Conservation (phyloP, 257 asterid genomes). For the Avicennia marina region DNA sequence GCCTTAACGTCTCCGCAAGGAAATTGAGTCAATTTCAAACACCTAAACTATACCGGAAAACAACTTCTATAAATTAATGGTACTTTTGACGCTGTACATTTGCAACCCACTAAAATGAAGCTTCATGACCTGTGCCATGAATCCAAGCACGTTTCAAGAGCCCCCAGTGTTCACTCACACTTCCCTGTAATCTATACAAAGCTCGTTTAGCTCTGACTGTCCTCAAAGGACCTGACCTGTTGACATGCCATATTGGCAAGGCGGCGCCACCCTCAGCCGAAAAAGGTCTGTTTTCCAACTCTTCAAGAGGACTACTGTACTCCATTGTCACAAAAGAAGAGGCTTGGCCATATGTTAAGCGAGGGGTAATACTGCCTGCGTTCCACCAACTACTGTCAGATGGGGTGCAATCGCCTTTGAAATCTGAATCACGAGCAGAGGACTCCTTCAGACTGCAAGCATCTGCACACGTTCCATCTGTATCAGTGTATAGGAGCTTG, state of each 20-base stretch:
- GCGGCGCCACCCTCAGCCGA: slow-evolving; percentile 48
- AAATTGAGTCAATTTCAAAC: too few relatives aligned
- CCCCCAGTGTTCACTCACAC: slow-evolving; percentile 81
- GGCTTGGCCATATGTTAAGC: slow-evolving; percentile 57
- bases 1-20: slow-evolving; percentile 7
- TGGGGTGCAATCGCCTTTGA: slow-evolving; percentile 55
- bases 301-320: slow-evolving; percentile 84
- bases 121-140: slow-evolving; percentile 45
- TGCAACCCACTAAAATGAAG: slow-evolving; percentile 56
- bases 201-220: slow-evolving; percentile 59
- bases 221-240: slow-evolving; percentile 83
- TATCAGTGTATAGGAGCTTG: slow-evolving; percentile 80
- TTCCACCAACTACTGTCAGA: slow-evolving; percentile 99
- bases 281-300: slow-evolving; percentile 54
- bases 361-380: slow-evolving; percentile 65
- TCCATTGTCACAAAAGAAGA: slow-evolving; percentile 90
- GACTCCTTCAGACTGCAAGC: slow-evolving; percentile 76
- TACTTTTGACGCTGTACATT: too few relatives aligned
- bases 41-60: too few relatives aligned
- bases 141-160: slow-evolving; percentile 52
- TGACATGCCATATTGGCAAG: slow-evolving; percentile 54
- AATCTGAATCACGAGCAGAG: slow-evolving; percentile 77
- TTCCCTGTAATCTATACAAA: slow-evolving; percentile 63
- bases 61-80: too few relatives aligned
- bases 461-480: slow-evolving; percentile 74